Evolutionary conservation across 495 filamentous ascomycete genomes (phyloP).

Genomic region (Lasiosphaeris hirsuta): DNA sequence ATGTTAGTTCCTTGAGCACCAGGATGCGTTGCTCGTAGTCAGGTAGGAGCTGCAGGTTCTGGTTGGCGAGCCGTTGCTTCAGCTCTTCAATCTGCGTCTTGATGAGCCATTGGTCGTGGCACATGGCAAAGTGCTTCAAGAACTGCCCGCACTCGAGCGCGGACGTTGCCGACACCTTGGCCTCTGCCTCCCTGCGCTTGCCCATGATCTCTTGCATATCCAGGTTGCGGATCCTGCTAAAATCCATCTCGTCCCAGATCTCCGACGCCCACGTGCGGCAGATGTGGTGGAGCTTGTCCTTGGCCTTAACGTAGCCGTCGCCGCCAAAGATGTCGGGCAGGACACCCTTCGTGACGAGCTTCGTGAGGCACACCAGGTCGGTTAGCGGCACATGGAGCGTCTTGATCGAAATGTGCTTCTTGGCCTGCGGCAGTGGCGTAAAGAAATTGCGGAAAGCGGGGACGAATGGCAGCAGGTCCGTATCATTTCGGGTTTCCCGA

Average conservation of each 20-base stretch:
- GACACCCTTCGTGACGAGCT: constrained; percentile 62
- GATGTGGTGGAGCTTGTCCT: constrained; percentile 61
- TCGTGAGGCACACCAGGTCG: constrained; percentile 80
- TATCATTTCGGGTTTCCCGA: constrained; percentile 62
- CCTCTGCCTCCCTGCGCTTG: constrained; percentile 59
- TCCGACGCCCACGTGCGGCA: constrained; percentile 65
- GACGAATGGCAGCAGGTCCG: constrained; percentile 77
- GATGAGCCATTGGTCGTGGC: constrained; percentile 91
- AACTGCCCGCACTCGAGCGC: constrained; percentile 71
- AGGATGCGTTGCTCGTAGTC: constrained; percentile 95
- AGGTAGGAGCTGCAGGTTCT: constrained; percentile 93
- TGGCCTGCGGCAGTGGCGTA: constrained; percentile 53
- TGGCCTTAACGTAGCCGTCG: constrained; percentile 38
- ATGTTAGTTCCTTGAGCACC: constrained; percentile 84
- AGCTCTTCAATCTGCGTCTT: constrained; percentile 84
- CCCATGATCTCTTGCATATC: constrained; percentile 69
- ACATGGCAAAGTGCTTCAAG: constrained; percentile 87
- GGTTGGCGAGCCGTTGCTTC: constrained; percentile 85
- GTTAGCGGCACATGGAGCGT: constrained; percentile 59
- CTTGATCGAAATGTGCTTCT: constrained; percentile 62
- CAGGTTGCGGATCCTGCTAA: constrained; percentile 73
- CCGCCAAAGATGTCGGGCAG: constrained; percentile 51
- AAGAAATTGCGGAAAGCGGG: constrained; percentile 60
- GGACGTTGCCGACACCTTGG: constrained; percentile 52
- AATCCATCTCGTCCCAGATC: constrained; percentile 85